Evolutionary conservation across 345 rosid genomes (phyloP), one percentile per base, ranked within the genome.

Genomic region (Eucalyptus coolabah): DNA sequence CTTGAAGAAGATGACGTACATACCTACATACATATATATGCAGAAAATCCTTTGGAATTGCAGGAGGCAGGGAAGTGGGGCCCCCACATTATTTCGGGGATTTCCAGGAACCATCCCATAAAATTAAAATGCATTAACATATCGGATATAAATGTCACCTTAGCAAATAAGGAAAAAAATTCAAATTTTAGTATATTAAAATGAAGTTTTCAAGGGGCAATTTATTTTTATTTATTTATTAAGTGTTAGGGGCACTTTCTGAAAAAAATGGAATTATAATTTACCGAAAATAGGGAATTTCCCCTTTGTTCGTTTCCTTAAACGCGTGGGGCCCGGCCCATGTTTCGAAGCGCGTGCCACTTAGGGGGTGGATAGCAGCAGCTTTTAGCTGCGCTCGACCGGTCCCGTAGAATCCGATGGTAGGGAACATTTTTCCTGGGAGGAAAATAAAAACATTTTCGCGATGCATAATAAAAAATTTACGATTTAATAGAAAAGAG

Each of bases 401-500:
- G 69, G 69, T 13, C 69, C 77, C 40, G 4, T 4, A n/a, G 77
- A n/a, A 65, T 65, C 77, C 77, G 77, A 65, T 65, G 77, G 77
- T 15, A 4, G 40, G 19, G 8, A 11, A n/a, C 77, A 7, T 0
- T n/a, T 65, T n/a, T 9, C 18, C 10, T 4, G 3, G 40, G 37
- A 16, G 77, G 6, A 65, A 65, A 65, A n/a, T 65, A 28, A 63
- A 63, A 63, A 6, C 15, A 63, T 28, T 63, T 28, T 63, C 17
- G 69, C 69, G 69, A 12, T 63, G n/a, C 69, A 13, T n/a, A 15
- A 53, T 53, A 19, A 19, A 19, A 65, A n/a, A n/a, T 14, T 65
- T 65, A n/a, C 37, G 37, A 65, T 16, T n/a, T 30, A 65, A n/a
- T 15, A 63, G 18, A n/a, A 28, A 30, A 28, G 14, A 53, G 59